Conservation (phyloP, 768 basidiomycete genomes). For the Serpula lacrymans region DNA sequence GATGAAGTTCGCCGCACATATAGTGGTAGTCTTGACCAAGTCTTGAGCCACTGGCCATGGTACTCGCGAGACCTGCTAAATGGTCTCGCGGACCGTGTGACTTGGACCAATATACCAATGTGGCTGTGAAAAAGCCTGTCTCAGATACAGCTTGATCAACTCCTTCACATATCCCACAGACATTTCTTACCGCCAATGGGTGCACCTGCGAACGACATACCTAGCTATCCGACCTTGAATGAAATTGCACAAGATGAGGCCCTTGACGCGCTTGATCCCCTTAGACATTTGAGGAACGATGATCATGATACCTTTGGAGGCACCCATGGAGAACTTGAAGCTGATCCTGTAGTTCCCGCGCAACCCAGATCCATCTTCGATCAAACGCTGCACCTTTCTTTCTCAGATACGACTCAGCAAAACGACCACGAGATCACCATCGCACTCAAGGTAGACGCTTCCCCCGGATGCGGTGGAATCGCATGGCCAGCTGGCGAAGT, state of each 20-base stretch:
- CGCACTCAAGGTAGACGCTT: constrained; percentile 65
- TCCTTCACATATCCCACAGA: too few species aligned
- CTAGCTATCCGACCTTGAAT: constrained; percentile 9
- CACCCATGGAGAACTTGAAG: too few species aligned
- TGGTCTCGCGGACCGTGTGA: too few species aligned
- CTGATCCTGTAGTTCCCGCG: constrained; percentile 42
- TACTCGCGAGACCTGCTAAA: too few species aligned
- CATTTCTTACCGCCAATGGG: too few species aligned
- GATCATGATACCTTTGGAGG: constrained; percentile 14
- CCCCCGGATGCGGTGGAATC: constrained; percentile 88
- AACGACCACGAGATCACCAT: constrained; percentile 22
- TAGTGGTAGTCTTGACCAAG: too few species aligned
- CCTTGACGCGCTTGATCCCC: constrained; percentile 54
- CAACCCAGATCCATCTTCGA: constrained; percentile 51
- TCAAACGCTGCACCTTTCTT: constrained; percentile 45
- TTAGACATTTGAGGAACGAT: constrained; percentile 52
- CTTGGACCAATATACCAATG: too few species aligned
- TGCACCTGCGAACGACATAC: too few species aligned
- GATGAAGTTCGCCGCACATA: too few species aligned
- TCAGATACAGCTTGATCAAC: too few species aligned
- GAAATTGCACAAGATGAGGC: constrained; percentile 50
- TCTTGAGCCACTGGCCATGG: too few species aligned
- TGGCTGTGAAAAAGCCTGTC: too few species aligned
- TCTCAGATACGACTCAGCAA: constrained; percentile 15
- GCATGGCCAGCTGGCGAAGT: constrained; percentile 94